Conservation (phyloP, 345 rosid genomes). For the Moricandia moricandioides region DNA sequence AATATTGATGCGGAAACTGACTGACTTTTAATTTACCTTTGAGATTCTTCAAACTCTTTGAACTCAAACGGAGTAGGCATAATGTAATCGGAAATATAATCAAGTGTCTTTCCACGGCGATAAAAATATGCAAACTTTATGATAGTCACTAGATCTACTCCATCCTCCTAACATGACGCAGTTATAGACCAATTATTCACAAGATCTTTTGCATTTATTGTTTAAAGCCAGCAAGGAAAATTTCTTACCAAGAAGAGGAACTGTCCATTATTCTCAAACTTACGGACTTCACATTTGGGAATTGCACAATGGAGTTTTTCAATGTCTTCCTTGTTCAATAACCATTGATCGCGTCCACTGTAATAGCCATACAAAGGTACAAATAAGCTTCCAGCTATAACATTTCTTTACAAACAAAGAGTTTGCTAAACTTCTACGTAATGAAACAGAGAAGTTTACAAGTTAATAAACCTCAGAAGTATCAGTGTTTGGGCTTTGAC, state of each 20-base stretch:
- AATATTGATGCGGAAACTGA: neutral
- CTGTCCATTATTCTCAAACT: slow-evolving; percentile 54
- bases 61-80: slow-evolving; percentile 53
- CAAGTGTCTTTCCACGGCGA: slow-evolving; percentile 45
- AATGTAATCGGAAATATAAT: slow-evolving; percentile 49
- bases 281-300: slow-evolving; percentile 53
- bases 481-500: slow-evolving; percentile 59
- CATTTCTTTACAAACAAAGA: neutral
- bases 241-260: slow-evolving; percentile 65
- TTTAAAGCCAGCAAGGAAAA: slow-evolving; percentile 26
- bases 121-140: slow-evolving; percentile 50
- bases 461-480: slow-evolving; percentile 52
- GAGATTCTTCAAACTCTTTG: slow-evolving; percentile 38
- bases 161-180: slow-evolving; percentile 48
- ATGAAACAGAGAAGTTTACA: slow-evolving; percentile 12
- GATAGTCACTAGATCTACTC: slow-evolving; percentile 45
- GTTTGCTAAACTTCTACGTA: neutral
- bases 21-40: slow-evolving; percentile 23
- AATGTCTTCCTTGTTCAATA: slow-evolving; percentile 65
- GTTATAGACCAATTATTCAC: neutral
- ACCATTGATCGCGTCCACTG: slow-evolving; percentile 71
- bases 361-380: neutral
- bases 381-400: neutral
- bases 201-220: neutral
- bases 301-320: slow-evolving; percentile 44